Base-by-base conservation (phyloP, 176 grass and related monocot species). In the Phyllostachys edulis region DNA sequence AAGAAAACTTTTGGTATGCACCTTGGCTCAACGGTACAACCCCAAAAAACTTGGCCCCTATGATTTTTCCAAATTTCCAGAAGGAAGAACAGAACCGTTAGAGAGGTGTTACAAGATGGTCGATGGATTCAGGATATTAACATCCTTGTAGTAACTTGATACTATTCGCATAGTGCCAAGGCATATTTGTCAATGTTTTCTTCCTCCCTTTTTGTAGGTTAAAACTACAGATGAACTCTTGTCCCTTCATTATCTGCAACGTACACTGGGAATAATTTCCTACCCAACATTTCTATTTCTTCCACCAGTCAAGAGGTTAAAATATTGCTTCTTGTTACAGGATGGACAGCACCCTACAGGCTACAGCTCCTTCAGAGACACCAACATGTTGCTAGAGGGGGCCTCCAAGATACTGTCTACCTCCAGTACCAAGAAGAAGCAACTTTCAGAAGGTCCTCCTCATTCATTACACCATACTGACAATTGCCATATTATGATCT, bases 321-420 rank as follows among this genome's bases (percentile, higher is more conserved):
- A 50, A 39, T 54, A 60, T 51, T 67, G 46, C 78, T 80, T 67
- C 18, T 52, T 80, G 78, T 38, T 80, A 51, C 64, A 55, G 36
- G 32, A n/a, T 69, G 65, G 32, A 10, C 20, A 55, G 36, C 47
- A 41, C 18, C 10, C 12, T 52, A 47, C 38, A 39, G 38, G 38
- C 38, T 39, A 50, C 12, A 68, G 42, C 29, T 24, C 63, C 13
- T 38, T 11, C 0, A 20, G 11, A 56, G 36, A 0, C 34, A 16
- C 23, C 24, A 4, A 6, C 29, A 17, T 37, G 29, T 37, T 65
- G 63, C 61, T 63, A 32, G 5, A 15, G 15, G 12, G 24, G 24
- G 60, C 60, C 60, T 63, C 24, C 23, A 29, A 29, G 24, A 26
- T 32, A 32, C 11, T 63, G 26, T 63, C 10, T 63, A 32, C 11